Conservation (phyloP, 2,329 filamentous ascomycete species). For the Xylariales sp. region DNA sequence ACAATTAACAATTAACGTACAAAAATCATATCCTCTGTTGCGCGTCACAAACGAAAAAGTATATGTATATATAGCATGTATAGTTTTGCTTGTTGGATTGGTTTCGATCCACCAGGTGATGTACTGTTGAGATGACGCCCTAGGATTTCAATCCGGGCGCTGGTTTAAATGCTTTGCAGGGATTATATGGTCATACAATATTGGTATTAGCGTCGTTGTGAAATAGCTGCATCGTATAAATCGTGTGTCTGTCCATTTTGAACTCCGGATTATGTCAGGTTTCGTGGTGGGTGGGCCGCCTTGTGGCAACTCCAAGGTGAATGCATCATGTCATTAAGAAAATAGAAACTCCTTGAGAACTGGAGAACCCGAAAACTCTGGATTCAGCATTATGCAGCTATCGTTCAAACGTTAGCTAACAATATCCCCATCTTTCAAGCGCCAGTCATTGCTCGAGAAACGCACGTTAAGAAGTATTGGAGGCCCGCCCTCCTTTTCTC, state of each 20-base stretch:
- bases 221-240: slow-evolving; percentile 31
- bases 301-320: slow-evolving; percentile 1
- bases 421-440: not conserved
- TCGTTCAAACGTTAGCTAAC: slow-evolving; percentile 34
- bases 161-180: not conserved
- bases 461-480: slow-evolving; percentile 93
- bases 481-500: slow-evolving; percentile 85
- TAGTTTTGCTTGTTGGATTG: slow-evolving; percentile 5
- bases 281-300: not conserved
- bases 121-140: not conserved
- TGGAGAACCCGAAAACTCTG: slow-evolving; percentile 92
- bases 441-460: slow-evolving; percentile 33
- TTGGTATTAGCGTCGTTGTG: slow-evolving; percentile 45
- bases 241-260: slow-evolving; percentile 16
- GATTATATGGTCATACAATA: slow-evolving; percentile 42
- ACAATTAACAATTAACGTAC: not conserved
- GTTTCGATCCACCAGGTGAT: not conserved
- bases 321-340: slow-evolving; percentile 53
- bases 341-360: slow-evolving; percentile 93
- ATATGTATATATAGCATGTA: not conserved
- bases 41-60: not conserved
- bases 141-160: not conserved
- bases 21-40: not conserved
- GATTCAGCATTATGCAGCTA: slow-evolving; percentile 91
- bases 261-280: not conserved